Percentiles rank a stretch among this genome's conserved stretches.
These are phyloP conservation scores for Penicillium longicatenatum DNA, from an alignment of 495 filamentous ascomycete species.

Conservation along the genomic window DNA sequence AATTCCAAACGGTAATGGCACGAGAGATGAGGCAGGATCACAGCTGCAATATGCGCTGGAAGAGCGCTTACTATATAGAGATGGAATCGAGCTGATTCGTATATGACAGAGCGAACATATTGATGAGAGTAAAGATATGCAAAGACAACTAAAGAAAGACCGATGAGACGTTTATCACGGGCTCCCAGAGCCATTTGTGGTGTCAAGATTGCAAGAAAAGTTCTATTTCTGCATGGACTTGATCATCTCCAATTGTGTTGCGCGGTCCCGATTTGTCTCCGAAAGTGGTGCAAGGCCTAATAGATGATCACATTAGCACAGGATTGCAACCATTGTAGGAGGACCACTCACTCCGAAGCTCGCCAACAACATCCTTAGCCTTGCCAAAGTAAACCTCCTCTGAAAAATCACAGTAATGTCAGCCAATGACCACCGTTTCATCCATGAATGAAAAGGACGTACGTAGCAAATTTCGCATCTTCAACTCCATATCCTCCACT, in stretches of 20 bases:
- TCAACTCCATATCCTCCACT: constrained; percentile 99
- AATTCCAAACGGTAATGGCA: background rate
- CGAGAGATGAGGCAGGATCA: background rate
- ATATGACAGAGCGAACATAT: constrained; percentile 16
- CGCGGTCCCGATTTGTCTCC: constrained; percentile 81
- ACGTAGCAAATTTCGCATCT: constrained; percentile 97
- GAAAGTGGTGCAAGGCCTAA: constrained; percentile 77
- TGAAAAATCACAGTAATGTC: constrained; percentile 24
- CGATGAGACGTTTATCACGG: constrained; percentile 9
- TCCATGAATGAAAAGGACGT: constrained; percentile 26
- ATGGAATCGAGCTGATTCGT: background rate
- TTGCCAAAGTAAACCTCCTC: constrained; percentile 99
- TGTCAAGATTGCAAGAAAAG: background rate
- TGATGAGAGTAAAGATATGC: constrained; percentile 25
- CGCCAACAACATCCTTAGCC: constrained; percentile 98
- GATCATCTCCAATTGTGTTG: constrained; percentile 90
- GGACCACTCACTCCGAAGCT: constrained; percentile 74
- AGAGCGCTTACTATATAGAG: background rate
- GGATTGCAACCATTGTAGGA: constrained; percentile 4
- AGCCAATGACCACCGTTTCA: constrained; percentile 2
- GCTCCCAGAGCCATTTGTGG: constrained; percentile 14
- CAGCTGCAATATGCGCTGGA: background rate
- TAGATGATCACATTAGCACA: constrained; percentile 2
- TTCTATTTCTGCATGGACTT: constrained; percentile 46
- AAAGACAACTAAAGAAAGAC: constrained; percentile 4